Base-by-base conservation (phyloP, 768 basidiomycete species). In the Strobilomyces echinocephalus region DNA sequence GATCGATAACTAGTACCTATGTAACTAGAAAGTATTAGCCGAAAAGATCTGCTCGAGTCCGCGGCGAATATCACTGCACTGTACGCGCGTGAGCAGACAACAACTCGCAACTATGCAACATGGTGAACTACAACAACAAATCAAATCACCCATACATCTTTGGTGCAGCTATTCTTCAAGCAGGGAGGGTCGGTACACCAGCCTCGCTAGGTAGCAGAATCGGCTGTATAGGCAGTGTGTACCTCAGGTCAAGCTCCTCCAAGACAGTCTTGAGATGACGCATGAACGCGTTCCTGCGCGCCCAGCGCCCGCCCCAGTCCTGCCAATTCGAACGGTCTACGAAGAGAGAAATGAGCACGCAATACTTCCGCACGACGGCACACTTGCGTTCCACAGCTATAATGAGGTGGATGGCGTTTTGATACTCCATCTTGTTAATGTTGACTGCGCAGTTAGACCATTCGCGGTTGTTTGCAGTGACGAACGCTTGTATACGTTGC, bases 261-360 rank as follows among this genome's bases (percentile, higher is more conserved):
- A 90, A 71, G 14, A 83, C 64, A 5, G 72, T 78, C 70, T 87
- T 89, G 44, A 91, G 74, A 60, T 85, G 68, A 36, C 84, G 80
- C 88, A 91, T 90, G 68, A 91, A 87, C 21, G 70, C 74, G 11
- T 81, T 90, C 57, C 88, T 83, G 43, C 88, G 83, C 8, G 73
- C 74, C 88, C 86, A 89, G 53, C 88, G 76, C 18, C 81, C 89
- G 45, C 86, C 88, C 88, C 88, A 91, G 63, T 91, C 87, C 64
- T 91, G 89, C 89, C 88, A 91, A 63, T 88, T 89, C 35, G 83
- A 78, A 49, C 85, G 82, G 69, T 90, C 85, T 87, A 52, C 43
- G 53, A 46, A 35, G 15, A 18, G 39, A 42, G 40, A 39, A 24
- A 53, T 58, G 20, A 53, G 56, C 21, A 26, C 30, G 30, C 6